Conservation (phyloP, 2,329 filamentous ascomycete genomes). For the Pseudogymnoascus sp. region DNA sequence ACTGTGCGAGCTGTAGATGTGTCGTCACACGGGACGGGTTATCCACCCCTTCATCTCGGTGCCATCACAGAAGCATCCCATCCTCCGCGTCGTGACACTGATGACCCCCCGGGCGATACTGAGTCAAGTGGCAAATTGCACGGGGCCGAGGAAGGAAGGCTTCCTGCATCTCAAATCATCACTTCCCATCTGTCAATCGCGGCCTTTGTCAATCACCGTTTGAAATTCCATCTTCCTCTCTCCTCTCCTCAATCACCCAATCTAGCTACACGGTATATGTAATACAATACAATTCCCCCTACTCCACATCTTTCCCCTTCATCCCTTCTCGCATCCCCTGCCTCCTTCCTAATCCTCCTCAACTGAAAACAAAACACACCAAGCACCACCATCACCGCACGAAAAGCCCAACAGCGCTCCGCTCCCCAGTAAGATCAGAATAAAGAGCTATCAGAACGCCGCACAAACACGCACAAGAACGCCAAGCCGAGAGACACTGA, state of each 20-base stretch:
- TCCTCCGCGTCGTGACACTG: neutral
- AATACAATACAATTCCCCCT: constrained; percentile 1
- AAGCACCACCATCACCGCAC: constrained; percentile 5
- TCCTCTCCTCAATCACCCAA: neutral
- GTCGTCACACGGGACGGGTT: neutral
- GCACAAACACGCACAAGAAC: constrained; percentile 1
- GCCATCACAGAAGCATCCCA: neutral
- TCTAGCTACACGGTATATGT: constrained; percentile 7
- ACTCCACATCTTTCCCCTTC: neutral
- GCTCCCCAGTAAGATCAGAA: constrained; percentile 5
- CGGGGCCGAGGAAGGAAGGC: neutral
- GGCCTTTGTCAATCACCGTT: neutral
- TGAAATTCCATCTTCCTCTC: neutral
- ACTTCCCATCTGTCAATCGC: neutral
- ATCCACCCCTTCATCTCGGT: constrained; percentile 1
- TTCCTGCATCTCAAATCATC: constrained; percentile 3
- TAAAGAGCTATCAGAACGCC: constrained; percentile 1
- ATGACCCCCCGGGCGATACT: neutral
- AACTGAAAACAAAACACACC: constrained; percentile 3
- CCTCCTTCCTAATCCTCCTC: constrained; percentile 2
- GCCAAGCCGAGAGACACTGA: neutral
- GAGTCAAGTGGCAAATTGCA: constrained; percentile 1
- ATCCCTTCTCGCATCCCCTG: neutral
- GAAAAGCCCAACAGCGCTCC: constrained; percentile 1
- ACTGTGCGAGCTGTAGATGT: neutral